Base-by-base conservation (phyloP, 257 asterid species). In the Fraxinus anomala region DNA sequence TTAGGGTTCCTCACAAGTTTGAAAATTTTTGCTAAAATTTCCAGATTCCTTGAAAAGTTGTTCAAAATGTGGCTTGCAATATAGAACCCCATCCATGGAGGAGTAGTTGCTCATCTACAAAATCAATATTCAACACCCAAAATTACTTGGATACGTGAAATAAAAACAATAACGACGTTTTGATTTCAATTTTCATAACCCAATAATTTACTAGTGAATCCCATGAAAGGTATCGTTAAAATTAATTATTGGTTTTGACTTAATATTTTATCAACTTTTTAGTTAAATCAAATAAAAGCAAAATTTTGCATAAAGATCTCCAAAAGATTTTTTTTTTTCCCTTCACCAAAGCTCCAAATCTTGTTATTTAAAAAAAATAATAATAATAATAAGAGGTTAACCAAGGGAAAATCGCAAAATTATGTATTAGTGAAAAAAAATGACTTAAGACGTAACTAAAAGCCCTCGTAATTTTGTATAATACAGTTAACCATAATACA, bases 31-130 rank as follows among this genome's bases (percentile, higher is more conserved):
- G 86, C 91, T 87, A 56, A 85, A 85, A 73, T 87, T 87, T 80
- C 91, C 91, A 69, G 91, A 79, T 75, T 87, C 89, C 79, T 87
- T 85, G 59, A 87, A 87, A 67, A 87, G 88, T 61, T 87, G 91
- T 70, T 87, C 91, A 21, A 87, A 87, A 83, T 87, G 91, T 33
- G 91, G n/a, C 78, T 87, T 87, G 85, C 91, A 87, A 56, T 87
- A 87, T 34, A 85, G 88, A 73, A 83, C 85, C 73, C 91, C 91
- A 81, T 87, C 91, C 91, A 87, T 85, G 68, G 91, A 87, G 3
- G 89, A 87, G 79, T 87, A 87, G 56, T 87, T 87, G 82, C 91
- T 87, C 88, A 87, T 87, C 89, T 87, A 80, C 61, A 73, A 82
- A 49, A 3, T 28, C 28, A 21, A 44, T 49, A 51, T 59, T 34